Percentiles rank a stretch among this genome's conserved stretches.
phyloP scores from a whole-genome alignment of 805 yeast genomes.

The Myxozyma melibiosi region DNA sequence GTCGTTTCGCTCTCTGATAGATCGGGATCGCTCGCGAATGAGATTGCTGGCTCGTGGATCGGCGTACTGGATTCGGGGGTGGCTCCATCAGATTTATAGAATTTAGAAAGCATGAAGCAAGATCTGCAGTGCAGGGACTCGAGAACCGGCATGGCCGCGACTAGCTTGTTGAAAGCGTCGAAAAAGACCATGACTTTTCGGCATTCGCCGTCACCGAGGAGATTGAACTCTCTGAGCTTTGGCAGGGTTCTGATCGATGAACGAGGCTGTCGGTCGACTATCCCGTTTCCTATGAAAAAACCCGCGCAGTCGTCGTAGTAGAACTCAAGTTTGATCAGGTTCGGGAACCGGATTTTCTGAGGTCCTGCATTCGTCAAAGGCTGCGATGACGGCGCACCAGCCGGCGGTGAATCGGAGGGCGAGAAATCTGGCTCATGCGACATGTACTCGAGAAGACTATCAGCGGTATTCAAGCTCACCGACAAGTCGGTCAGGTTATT shows the following conservation, averaged over 20 bases:
- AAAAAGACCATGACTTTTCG: constrained; percentile 3
- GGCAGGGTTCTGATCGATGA: constrained; percentile 1
- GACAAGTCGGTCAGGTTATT: constrained; percentile 4
- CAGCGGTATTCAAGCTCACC: constrained; percentile 1
- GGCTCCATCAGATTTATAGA: no score
- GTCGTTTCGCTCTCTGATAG: no score
- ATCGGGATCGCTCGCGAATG: no score
- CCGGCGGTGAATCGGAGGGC: no score
- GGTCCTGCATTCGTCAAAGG: no score
- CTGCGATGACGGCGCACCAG: no score
- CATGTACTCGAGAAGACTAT: no score
- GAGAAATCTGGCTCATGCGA: constrained; percentile 1
- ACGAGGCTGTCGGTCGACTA: not conserved
- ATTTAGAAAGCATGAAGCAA: constrained; percentile 3
- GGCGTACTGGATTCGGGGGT: constrained; percentile 8
- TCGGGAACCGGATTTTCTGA: constrained; percentile 8
- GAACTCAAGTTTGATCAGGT: constrained; percentile 1
- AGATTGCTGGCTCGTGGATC: no score
- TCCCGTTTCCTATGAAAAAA: constrained; percentile 1
- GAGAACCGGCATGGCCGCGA: constrained; percentile 3
- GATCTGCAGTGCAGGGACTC: not conserved
- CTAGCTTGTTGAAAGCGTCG: not conserved
- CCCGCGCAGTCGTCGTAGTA: constrained; percentile 3
- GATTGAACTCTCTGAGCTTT: not conserved
- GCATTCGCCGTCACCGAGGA: constrained; percentile 6